phyloP scores from a whole-genome alignment of 306 rosid species.

The Cajanus cajan region DNA sequence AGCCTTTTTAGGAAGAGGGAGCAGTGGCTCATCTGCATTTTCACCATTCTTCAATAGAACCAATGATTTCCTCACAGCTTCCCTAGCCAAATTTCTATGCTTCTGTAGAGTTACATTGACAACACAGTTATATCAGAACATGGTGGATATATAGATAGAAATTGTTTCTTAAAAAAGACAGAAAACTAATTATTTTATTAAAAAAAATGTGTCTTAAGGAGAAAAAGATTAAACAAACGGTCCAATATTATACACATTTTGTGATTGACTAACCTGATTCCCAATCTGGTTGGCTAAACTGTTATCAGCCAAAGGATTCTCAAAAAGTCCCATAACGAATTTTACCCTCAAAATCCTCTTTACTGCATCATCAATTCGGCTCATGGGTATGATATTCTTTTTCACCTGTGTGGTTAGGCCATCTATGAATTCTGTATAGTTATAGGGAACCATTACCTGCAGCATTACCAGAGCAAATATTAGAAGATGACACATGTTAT shows the following conservation, averaged over 20 bases:
- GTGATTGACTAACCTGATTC: constrained; percentile 30
- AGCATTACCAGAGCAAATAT: not conserved
- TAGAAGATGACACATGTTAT: not conserved
- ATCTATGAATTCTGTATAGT: constrained; percentile 35
- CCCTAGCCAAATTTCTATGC: constrained; percentile 42
- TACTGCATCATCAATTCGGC: constrained; percentile 41
- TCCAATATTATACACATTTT: not conserved
- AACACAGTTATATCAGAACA: not conserved
- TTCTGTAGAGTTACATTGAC: constrained; percentile 19
- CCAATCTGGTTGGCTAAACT: constrained; percentile 34
- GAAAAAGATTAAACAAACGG: too few relatives aligned
- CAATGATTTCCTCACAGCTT: constrained; percentile 44
- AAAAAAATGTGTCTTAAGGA: too few relatives aligned
- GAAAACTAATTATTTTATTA: too few relatives aligned
- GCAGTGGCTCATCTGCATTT: constrained; percentile 26
- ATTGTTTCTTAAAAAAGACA: too few relatives aligned
- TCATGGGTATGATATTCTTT: constrained; percentile 29
- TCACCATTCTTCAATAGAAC: constrained; percentile 37
- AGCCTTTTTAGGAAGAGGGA: constrained; percentile 45
- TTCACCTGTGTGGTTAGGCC: constrained; percentile 30
- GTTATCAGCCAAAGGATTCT: constrained; percentile 37
- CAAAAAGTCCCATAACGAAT: constrained; percentile 43
- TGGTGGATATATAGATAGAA: not conserved
- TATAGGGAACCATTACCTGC: constrained; percentile 40
- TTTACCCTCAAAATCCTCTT: constrained; percentile 38